Base-by-base conservation (phyloP, 2,329 filamentous ascomycete genomes). In the Albophoma yamanashiensis region DNA sequence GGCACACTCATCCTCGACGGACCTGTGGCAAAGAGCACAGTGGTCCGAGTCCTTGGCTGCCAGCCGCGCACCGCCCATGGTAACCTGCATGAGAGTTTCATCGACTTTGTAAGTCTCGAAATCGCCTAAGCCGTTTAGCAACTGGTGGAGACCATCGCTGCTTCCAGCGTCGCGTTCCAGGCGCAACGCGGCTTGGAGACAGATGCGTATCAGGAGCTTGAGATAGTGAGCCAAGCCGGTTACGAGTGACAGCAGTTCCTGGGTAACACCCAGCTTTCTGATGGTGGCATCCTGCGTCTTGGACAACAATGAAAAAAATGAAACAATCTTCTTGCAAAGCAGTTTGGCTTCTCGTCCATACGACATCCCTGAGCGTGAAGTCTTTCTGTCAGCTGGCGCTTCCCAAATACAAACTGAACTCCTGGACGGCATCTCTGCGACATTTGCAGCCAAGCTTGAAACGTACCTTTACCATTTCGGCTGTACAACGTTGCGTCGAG, bases 261-360 rank as follows among this genome's bases (percentile, higher is more conserved):
- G 94, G 11, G 94, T 99, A 39, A 99, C 94, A 52, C 94, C 94
- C 50, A 97, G 84, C 71, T 97, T 94, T 61, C 91, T 84, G 43
- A 90, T 86, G n/a, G 89, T 90, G 11, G 87, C 91, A 69, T 97
- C 92, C 71, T 97, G 93, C 1, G 92, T 94, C 73, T 96, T 96
- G 7, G 93, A 96, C 11, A 99, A 81, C 22, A 99, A 79, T 15
- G 92, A 92, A 73, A 99, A 99, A 79, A 99, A 99, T 34, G 93
- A 91, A 7, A 99, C 94, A 59, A 99, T 96, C 75, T 99, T 99
- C 76, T 99, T 99, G 80, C 94, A 99, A n/a, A 99, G 84, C 57
- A 99, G 81, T 75, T 99, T 99, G n/a, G 94, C 90, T 77, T 99
- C 94, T 68, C 94, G 87, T 22, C 89, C 89, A 71, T 97, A 99